Percentiles rank a stretch among this genome's conserved stretches.
phyloP scores from a whole-genome alignment of 2,329 filamentous ascomycete species.

The Nothophaeocryptopus gaeumannii region DNA sequence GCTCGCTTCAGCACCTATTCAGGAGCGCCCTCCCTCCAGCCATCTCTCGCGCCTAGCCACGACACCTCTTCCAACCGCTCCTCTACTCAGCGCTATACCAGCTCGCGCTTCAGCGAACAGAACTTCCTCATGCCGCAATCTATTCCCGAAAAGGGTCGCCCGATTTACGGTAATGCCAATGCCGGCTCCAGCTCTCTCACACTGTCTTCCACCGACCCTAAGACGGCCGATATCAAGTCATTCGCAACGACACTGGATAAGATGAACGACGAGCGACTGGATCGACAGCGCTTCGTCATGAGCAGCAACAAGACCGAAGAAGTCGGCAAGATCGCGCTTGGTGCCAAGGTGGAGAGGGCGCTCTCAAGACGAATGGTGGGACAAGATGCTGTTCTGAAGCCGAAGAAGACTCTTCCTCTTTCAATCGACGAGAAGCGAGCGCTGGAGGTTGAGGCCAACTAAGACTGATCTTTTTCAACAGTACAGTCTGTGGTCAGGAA shows the following conservation, averaged over 20 bases:
- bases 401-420: conserved; percentile 22
- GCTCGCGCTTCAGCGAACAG: conserved; percentile 24
- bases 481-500: neutral
- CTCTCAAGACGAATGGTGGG: conserved; percentile 80
- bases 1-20: conserved; percentile 52
- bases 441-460: conserved; percentile 18
- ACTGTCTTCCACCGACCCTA: conserved; percentile 44
- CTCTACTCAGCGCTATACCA: conserved; percentile 21
- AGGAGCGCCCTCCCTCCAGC: conserved; percentile 49
- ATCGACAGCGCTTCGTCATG: conserved; percentile 76
- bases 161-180: conserved; percentile 18
- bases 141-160: conserved; percentile 21
- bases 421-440: conserved; percentile 23
- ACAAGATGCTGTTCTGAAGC: conserved; percentile 77
- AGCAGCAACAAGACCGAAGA: conserved; percentile 77
- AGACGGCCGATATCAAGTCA: conserved; percentile 65
- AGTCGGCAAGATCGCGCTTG: conserved; percentile 80
- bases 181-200: conserved; percentile 28
- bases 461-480: conserved; percentile 9
- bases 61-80: conserved; percentile 32
- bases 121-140: conserved; percentile 20
- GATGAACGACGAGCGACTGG: conserved; percentile 83
- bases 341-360: conserved; percentile 86
- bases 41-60: conserved; percentile 47
- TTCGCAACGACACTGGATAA: conserved; percentile 79